phyloP scores from a whole-genome alignment of 202 grass and related monocot species.

The Bolboschoenoplectus hybrid region DNA sequence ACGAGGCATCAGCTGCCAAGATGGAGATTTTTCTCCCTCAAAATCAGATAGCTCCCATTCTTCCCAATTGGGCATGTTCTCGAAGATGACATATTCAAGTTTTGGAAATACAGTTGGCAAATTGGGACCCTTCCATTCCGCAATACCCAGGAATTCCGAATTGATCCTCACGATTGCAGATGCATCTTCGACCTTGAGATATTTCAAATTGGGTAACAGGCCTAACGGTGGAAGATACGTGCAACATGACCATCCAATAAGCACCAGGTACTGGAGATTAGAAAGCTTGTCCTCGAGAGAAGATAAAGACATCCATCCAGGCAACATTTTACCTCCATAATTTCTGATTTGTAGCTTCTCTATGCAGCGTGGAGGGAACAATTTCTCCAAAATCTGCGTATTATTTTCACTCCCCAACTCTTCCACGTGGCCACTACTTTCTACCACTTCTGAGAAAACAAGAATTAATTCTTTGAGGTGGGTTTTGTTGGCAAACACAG shows the following conservation, averaged over 20 bases:
- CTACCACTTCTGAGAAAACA: neutral
- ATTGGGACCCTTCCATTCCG: neutral
- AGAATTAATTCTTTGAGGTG: neutral
- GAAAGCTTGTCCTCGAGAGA: neutral
- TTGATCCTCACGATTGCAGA: neutral
- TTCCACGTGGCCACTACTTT: neutral
- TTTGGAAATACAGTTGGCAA: neutral
- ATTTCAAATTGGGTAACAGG: neutral
- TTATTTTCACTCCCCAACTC: neutral
- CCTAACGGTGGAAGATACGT: neutral
- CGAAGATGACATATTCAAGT: neutral
- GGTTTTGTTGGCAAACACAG: neutral
- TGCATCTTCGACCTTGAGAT: neutral
- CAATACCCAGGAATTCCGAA: neutral
- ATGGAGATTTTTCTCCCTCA: neutral
- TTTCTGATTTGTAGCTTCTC: neutral
- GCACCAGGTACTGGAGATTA: neutral
- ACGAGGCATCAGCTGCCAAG: neutral
- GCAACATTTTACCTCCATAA: neutral
- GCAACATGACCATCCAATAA: neutral
- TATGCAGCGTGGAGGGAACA: neutral
- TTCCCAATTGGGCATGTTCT: neutral
- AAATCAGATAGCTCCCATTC: neutral
- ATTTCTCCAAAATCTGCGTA: neutral
- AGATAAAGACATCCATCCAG: neutral